These are phyloP conservation scores for Cymodocea nodosa DNA, from an alignment of 116 monocot species.

Conservation along the genomic window DNA sequence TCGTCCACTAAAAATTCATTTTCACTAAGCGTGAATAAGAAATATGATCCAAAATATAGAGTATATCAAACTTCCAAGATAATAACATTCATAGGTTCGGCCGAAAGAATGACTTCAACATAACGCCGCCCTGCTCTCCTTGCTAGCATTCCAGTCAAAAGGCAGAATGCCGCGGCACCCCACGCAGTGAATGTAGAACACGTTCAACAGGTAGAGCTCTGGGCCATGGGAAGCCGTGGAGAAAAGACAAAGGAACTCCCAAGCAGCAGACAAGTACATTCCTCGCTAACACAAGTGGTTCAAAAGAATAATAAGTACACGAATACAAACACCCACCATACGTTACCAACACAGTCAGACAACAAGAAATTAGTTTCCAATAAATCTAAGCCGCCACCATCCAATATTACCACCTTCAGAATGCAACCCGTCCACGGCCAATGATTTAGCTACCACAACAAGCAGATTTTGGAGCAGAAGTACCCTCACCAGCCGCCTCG, in stretches of 20 bases:
- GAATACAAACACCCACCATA: conserved; percentile 2
- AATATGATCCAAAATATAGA: too few relatives aligned
- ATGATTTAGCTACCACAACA: conserved; percentile 19
- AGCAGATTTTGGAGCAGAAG: conserved; percentile 19
- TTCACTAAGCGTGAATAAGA: too few relatives aligned
- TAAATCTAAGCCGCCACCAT: not conserved
- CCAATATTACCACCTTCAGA: not conserved
- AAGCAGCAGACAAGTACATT: not conserved
- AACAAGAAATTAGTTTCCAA: conserved; percentile 3
- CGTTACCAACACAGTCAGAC: not conserved
- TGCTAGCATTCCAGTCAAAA: too few relatives aligned
- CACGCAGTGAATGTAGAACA: not conserved
- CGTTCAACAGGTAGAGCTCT: not conserved
- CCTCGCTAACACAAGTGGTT: conserved; percentile 3
- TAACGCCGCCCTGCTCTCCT: too few relatives aligned
- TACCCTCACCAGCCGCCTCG: conserved; percentile 9
- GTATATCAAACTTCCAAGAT: too few relatives aligned
- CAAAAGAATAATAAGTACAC: conserved; percentile 10
- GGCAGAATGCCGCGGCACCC: not conserved
- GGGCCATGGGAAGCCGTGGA: not conserved
- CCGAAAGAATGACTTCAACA: too few relatives aligned
- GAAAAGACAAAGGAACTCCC: not conserved
- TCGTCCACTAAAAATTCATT: too few relatives aligned
- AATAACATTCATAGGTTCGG: too few relatives aligned
- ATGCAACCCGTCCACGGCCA: not conserved